Evolutionary conservation across 2,329 filamentous ascomycete species (phyloP).

Genomic region (Trichophyton simii): DNA sequence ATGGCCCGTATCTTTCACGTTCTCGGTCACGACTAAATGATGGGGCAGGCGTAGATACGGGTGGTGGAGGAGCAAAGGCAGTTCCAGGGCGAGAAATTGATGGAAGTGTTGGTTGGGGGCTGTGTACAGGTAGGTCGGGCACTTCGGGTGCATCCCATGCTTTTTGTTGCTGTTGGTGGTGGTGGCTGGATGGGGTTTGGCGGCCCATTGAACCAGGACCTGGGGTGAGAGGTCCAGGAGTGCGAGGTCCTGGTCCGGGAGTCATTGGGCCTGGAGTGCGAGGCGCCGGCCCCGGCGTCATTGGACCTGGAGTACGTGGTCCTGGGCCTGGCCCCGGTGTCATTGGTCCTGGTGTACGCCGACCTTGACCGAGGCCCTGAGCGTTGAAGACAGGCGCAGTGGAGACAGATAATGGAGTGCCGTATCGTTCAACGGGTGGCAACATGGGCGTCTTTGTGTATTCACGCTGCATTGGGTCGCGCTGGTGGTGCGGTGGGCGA

Average conservation of each 20-base stretch:
- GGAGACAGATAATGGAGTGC: conserved; percentile 37
- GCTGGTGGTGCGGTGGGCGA: conserved; percentile 13
- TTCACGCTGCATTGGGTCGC: not conserved
- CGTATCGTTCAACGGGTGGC: conserved; percentile 34
- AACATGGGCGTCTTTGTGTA: conserved; percentile 2
- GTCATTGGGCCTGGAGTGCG: conserved; percentile 5
- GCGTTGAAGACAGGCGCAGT: conserved; percentile 8
- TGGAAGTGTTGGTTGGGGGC: not conserved
- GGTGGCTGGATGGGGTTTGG: conserved; percentile 14
- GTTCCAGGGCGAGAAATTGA: not conserved
- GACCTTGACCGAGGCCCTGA: conserved; percentile 14
- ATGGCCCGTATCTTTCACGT: not conserved
- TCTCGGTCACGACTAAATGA: not conserved
- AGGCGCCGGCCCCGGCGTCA: not conserved
- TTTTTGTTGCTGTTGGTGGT: conserved; percentile 8
- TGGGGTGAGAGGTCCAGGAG: conserved; percentile 1
- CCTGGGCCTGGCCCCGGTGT: conserved; percentile 13
- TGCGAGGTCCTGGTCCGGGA: conserved; percentile 2
- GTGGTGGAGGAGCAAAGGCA: not conserved
- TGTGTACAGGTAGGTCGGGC: conserved; percentile 12
- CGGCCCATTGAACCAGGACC: not conserved
- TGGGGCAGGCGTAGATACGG: not conserved
- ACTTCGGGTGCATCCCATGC: conserved; percentile 10
- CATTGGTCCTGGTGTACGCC: conserved; percentile 16
- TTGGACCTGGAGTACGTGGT: conserved; percentile 17